Percentiles rank a stretch among this genome's conserved stretches.
These are phyloP conservation scores for Hippophae rhamnoides DNA, from an alignment of 306 rosid species.

Conservation along the genomic window DNA sequence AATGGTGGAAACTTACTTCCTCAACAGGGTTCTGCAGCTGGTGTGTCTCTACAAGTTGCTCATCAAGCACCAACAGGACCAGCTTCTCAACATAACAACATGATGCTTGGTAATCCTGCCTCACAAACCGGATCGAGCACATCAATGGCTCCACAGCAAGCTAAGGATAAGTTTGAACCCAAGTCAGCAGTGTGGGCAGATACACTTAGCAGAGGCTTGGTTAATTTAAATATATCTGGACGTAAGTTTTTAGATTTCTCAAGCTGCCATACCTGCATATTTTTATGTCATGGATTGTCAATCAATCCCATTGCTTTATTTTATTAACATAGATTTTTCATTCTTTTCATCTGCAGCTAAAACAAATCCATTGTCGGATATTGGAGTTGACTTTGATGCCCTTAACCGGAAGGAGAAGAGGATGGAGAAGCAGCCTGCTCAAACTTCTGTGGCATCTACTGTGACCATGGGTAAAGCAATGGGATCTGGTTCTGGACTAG, in stretches of 20 bases:
- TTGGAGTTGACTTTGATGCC: conserved; percentile 70
- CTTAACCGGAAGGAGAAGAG: conserved; percentile 72
- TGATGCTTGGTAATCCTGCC: conserved; percentile 29
- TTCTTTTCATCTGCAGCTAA: conserved; percentile 43
- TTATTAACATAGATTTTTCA: background rate
- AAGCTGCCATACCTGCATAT: background rate
- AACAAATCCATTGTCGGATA: conserved; percentile 55
- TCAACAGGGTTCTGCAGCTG: conserved; percentile 19
- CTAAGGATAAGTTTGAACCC: conserved; percentile 73
- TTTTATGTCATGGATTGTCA: no score
- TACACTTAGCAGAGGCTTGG: conserved; percentile 88
- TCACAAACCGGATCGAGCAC: conserved; percentile 32
- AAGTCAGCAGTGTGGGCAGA: conserved; percentile 97
- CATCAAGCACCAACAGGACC: conserved; percentile 36
- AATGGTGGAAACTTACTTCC: conserved; percentile 36
- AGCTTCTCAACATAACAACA: conserved; percentile 22
- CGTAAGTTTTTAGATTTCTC: conserved; percentile 38
- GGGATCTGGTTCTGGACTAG: conserved; percentile 77
- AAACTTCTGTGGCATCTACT: conserved; percentile 41
- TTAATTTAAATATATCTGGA: conserved; percentile 92
- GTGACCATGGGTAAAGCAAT: conserved; percentile 74
- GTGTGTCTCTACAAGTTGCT: conserved; percentile 26
- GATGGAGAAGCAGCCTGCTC: conserved; percentile 56
- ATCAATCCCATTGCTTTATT: no score
- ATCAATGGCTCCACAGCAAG: conserved; percentile 40